These are phyloP conservation scores for Lasiosphaeria ovina DNA, from an alignment of 495 filamentous ascomycete species.

Conservation along the genomic window DNA sequence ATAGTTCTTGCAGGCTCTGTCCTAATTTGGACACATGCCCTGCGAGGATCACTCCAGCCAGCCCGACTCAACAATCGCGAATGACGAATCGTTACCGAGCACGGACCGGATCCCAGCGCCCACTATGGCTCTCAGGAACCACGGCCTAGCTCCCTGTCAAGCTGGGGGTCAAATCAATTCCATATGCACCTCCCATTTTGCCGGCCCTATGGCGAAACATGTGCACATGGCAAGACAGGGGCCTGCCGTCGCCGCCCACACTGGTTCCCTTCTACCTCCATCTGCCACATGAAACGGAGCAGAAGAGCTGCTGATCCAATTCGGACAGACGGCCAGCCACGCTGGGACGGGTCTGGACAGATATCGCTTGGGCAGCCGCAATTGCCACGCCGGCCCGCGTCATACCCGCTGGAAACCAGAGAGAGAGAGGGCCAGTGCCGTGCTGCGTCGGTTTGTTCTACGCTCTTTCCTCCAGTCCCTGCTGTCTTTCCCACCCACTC, in stretches of 20 bases:
- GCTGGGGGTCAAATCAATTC: conserved; percentile 12
- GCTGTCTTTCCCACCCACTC: background rate
- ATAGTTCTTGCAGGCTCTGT: conserved; percentile 1
- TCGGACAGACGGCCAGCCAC: background rate
- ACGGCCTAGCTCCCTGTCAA: conserved; percentile 4
- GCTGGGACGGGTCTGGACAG: background rate
- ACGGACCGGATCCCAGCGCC: conserved; percentile 7
- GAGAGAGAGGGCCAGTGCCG: background rate
- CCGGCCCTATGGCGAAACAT: conserved; percentile 30
- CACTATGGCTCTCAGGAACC: conserved; percentile 18
- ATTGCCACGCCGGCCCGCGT: background rate
- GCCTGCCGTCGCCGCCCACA: conserved; percentile 14
- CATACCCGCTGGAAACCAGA: conserved; percentile 4
- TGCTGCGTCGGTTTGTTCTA: background rate
- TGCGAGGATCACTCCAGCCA: background rate
- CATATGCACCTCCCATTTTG: conserved; percentile 27
- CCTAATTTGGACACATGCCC: conserved; percentile 3
- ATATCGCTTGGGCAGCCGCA: background rate
- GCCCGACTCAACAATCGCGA: conserved; percentile 9
- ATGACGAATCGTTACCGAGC: conserved; percentile 19
- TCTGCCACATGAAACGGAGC: conserved; percentile 21
- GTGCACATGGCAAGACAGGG: conserved; percentile 32
- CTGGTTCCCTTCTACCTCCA: conserved; percentile 7
- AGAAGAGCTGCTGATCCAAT: conserved; percentile 6
- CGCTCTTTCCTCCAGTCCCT: too few species aligned